Evolutionary conservation across 805 yeast genomes (phyloP).

Genomic region (Ogataea zsoltii): DNA sequence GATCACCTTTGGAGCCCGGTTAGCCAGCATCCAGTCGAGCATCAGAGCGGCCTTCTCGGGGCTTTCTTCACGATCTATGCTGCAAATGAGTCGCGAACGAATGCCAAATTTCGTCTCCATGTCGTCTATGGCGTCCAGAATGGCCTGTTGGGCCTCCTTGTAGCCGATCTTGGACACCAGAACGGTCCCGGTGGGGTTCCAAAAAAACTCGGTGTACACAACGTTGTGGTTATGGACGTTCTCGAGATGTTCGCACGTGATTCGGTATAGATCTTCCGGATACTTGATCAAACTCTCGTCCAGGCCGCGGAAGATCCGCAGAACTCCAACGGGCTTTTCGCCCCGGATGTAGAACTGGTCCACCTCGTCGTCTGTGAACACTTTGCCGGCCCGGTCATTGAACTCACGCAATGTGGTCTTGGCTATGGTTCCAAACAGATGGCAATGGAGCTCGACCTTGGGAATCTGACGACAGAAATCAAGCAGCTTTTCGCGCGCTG

Average conservation of each 20-base stretch:
- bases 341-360: constrained; percentile 32
- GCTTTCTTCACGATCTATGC: constrained; percentile 32
- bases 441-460: constrained; percentile 36
- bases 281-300: constrained; percentile 27
- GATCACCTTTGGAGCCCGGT: constrained; percentile 24
- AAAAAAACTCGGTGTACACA: constrained; percentile 31
- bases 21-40: constrained; percentile 32
- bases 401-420: constrained; percentile 27
- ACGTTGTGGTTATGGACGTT: constrained; percentile 28
- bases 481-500: not conserved
- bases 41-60: constrained; percentile 28
- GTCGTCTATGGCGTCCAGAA: constrained; percentile 28
- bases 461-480: constrained; percentile 31
- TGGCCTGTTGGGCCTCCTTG: constrained; percentile 29
- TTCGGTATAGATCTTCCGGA: constrained; percentile 29
- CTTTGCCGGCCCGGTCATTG: constrained; percentile 25
- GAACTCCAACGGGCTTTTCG: constrained; percentile 34
- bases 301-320: constrained; percentile 31
- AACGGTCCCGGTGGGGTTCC: constrained; percentile 37
- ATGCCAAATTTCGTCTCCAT: constrained; percentile 24
- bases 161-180: constrained; percentile 29
- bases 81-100: constrained; percentile 27
- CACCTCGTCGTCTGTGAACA: constrained; percentile 28
- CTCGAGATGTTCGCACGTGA: constrained; percentile 29
- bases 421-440: constrained; percentile 32